phyloP scores from a whole-genome alignment of 306 rosid genomes.

The Styphnolobium japonicum region DNA sequence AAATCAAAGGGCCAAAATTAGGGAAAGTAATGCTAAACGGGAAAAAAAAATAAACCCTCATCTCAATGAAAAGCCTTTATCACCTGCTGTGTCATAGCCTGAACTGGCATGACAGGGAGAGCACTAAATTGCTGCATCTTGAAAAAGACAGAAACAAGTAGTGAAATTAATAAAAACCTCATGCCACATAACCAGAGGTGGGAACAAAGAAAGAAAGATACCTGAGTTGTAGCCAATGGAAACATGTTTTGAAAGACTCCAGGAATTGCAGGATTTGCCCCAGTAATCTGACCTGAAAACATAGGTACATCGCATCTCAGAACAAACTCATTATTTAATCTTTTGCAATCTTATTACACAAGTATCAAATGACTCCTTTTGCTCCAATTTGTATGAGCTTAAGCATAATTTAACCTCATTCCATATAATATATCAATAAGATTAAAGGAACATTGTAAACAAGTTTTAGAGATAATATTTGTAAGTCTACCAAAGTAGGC shows the following conservation, averaged over 20 bases:
- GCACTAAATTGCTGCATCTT: slow-evolving; percentile 73
- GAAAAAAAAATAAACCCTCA: not conserved
- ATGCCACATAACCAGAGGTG: not conserved
- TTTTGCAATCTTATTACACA: slow-evolving; percentile 11
- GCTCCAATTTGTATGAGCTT: slow-evolving; percentile 34
- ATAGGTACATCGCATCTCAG: slow-evolving; percentile 26
- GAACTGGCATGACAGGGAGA: slow-evolving; percentile 96
- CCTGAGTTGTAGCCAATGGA: slow-evolving; percentile 84
- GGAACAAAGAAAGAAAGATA: slow-evolving; percentile 31
- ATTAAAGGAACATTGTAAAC: slow-evolving; percentile 45
- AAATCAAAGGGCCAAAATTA: slow-evolving; percentile 6
- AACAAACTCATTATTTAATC: slow-evolving; percentile 16
- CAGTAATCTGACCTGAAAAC: slow-evolving; percentile 88
- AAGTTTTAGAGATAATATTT: slow-evolving; percentile 65
- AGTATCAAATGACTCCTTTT: slow-evolving; percentile 35
- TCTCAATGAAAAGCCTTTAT: not conserved
- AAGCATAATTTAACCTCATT: slow-evolving; percentile 41
- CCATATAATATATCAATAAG: slow-evolving; percentile 36
- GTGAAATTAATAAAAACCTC: slow-evolving; percentile 3
- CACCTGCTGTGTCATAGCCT: slow-evolving; percentile 99
- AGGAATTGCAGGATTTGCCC: slow-evolving; percentile 76
- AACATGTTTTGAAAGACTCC: slow-evolving; percentile 92
- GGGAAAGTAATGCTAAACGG: not conserved
- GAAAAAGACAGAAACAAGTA: not conserved
- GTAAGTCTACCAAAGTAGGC: slow-evolving; percentile 92